These are phyloP conservation scores for Podospora pseudocomata DNA, from an alignment of 495 filamentous ascomycete species.

Conservation along the genomic window DNA sequence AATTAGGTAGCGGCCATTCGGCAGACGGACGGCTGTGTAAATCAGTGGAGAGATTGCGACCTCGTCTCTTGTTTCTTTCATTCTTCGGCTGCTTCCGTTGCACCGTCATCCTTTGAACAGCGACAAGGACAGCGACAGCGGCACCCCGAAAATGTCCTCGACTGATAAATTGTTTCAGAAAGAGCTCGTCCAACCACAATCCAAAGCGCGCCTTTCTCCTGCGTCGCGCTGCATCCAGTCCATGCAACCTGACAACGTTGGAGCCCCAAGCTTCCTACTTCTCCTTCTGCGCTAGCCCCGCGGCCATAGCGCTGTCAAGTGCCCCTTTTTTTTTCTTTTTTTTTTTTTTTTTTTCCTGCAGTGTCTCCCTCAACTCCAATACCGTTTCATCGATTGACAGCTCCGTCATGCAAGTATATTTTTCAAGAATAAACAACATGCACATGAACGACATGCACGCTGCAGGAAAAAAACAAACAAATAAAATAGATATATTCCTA, in stretches of 20 bases:
- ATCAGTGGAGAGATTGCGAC: slow-evolving; percentile 3
- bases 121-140: no score
- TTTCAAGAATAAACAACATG: no score
- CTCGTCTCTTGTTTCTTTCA: neutral
- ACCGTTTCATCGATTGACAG: neutral
- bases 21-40: neutral
- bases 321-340: neutral
- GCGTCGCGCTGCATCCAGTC: neutral
- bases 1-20: neutral
- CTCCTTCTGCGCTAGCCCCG: neutral
- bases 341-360: neutral
- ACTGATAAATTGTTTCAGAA: neutral
- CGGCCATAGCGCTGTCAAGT: neutral
- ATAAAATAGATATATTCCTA: no score
- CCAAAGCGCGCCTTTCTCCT: neutral
- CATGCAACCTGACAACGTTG: neutral
- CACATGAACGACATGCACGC: no score
- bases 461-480: no score
- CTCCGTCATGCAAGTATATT: no score
- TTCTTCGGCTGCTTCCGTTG: neutral
- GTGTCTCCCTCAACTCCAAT: neutral
- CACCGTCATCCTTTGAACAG: no score
- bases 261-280: neutral
- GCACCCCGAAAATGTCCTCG: no score
- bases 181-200: neutral